A percentile compares a stretch with the other conserved stretches of the same genome.
Evolutionary conservation across 1,139 yeast species (phyloP).

Genomic region (Taphrina communis): DNA sequence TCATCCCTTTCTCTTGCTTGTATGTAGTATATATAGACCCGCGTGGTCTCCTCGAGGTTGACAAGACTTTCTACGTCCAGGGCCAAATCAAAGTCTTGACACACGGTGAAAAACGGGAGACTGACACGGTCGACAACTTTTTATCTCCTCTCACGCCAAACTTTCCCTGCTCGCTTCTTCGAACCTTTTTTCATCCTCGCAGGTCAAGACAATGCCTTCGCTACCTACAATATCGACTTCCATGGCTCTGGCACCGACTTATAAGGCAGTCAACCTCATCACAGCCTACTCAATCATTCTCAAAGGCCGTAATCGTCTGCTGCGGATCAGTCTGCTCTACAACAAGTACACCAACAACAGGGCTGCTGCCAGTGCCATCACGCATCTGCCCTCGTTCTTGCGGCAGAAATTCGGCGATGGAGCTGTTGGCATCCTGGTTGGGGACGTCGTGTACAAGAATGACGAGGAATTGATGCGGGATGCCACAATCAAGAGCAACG

Average conservation of each 20-base stretch:
- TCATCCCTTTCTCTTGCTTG: no score
- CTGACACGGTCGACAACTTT: no score
- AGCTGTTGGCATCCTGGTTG: conserved; percentile 35
- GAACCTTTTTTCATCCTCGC: neutral
- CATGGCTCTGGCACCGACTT: conserved; percentile 11
- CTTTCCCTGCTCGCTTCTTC: neutral
- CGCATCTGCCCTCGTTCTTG: conserved; percentile 28
- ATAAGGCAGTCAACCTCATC: conserved; percentile 30
- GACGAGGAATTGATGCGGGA: conserved; percentile 39
- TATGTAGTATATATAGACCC: no score
- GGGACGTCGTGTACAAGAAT: conserved; percentile 23
- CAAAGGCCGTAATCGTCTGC: conserved; percentile 27
- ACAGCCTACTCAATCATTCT: conserved; percentile 31
- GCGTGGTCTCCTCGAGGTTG: no score
- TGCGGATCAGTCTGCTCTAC: conserved; percentile 29
- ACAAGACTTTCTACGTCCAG: no score
- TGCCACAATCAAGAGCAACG: conserved; percentile 24
- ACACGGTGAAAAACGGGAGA: no score
- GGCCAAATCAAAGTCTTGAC: no score
- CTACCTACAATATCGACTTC: conserved; percentile 3
- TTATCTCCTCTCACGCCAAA: no score
- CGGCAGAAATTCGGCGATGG: conserved; percentile 24
- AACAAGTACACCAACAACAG: conserved; percentile 26
- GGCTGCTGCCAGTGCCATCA: conserved; percentile 30
- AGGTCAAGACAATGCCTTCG: neutral